Evolutionary conservation across 1,284 basidiomycete genomes (phyloP), one percentile per base, ranked within the genome.

Genomic region (Ustanciosporium gigantosporum): DNA sequence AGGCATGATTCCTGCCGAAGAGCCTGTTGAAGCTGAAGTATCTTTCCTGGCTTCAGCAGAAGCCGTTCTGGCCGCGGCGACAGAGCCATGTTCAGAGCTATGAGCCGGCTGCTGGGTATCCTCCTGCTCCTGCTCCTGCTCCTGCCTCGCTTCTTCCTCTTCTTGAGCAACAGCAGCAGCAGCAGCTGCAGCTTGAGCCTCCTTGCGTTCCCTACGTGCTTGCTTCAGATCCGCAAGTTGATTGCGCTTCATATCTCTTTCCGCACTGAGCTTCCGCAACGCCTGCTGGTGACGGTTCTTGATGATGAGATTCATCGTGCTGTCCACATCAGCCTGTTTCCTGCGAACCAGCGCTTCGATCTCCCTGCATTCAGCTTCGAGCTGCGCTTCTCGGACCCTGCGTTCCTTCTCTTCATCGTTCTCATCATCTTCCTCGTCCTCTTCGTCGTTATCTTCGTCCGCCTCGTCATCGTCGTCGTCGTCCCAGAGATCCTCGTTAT

Each of bases 391-490:
- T 36, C 75, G 67, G 16, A 74, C 71, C 3, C 74, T 57, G 27
- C 55, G 52, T 38, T 77, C 75, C 36, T 68, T 65, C 46, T 72
- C 66, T 25, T 70, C 72, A 36, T 70, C 71, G 21, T 72, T 75
- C 32, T 78, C 76, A 34, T 73, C 50, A 51, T 74, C 38, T 81
- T 88, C 2, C 79, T 89, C 62, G 86, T 86, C 71, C 81, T 91
- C 39, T 86, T 91, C 78, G 77, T 88, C 40, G 84, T 88, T 36
- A 90, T 90, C 14, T 87, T 89, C 5, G 81, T 91, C 48, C 85
- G 94, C 66, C 20, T 74, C 67, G 31, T 79, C 61, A 36, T 75
- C 66, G 48, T 73, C 66, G 31, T 78, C 60, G 35, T 76, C 72
- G 41, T 70, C 47, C 67, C 73, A 56, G 17, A 70, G 47, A 15